A percentile compares a stretch with the other conserved stretches of the same genome.
Conservation (phyloP, 257 asterid species). For the Solanum medicagineum region DNA sequence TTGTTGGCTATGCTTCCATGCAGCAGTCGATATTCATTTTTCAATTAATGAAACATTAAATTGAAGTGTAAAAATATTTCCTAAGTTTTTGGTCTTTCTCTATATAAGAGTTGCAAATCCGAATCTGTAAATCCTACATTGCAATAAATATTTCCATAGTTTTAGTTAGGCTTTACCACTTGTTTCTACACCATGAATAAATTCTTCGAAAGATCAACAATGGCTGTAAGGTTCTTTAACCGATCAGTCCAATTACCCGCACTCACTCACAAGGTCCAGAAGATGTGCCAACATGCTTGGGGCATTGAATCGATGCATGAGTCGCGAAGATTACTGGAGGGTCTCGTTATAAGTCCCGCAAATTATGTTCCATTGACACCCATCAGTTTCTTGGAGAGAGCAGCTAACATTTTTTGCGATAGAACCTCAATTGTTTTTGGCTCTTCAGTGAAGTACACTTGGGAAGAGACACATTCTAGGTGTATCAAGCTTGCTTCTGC, state of each 20-base stretch:
- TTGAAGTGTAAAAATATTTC: background rate
- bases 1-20: background rate
- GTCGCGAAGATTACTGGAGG: background rate
- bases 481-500: background rate
- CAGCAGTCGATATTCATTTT: background rate
- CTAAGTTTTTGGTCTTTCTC: too few species aligned
- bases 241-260: background rate
- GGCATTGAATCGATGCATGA: background rate
- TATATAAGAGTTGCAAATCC: too few species aligned
- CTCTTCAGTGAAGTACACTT: background rate
- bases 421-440: background rate
- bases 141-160: too few species aligned
- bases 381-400: conserved; percentile 7
- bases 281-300: background rate
- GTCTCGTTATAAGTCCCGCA: background rate
- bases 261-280: background rate
- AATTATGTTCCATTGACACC: conserved; percentile 25
- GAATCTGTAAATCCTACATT: too few species aligned
- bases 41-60: background rate
- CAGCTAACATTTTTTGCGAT: conserved; percentile 5
- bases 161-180: too few species aligned
- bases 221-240: background rate
- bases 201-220: too few species aligned
- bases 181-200: too few species aligned
- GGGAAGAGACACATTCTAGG: background rate